These are phyloP conservation scores for Fallopia convolvulus DNA, from an alignment of 148 eudicot species.

Conservation along the genomic window DNA sequence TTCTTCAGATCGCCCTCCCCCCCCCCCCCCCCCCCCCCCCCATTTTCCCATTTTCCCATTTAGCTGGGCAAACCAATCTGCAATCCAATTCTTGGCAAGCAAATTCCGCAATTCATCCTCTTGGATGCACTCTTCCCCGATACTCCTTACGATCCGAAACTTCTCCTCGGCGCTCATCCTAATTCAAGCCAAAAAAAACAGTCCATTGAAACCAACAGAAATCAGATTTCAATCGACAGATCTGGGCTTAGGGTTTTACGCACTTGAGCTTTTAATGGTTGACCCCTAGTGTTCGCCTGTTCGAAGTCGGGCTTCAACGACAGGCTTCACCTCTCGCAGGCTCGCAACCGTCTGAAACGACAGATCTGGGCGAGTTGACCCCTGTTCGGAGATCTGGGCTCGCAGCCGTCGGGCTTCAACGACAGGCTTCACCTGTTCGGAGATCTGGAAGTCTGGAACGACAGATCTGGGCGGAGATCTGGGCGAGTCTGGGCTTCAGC, in stretches of 20 bases:
- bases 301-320: too few relatives aligned
- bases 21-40: too few relatives aligned
- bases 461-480: too few relatives aligned
- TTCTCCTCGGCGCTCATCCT: conserved; percentile 28
- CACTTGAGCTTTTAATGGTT: neutral
- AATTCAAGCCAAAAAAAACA: neutral
- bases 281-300: too few relatives aligned
- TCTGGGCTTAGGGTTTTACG: neutral
- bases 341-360: too few relatives aligned
- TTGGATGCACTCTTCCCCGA: conserved; percentile 42
- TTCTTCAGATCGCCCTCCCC: conserved; percentile 86
- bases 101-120: conserved; percentile 30
- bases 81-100: conserved; percentile 56
- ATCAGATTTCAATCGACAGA: neutral
- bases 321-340: too few relatives aligned
- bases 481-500: too few relatives aligned
- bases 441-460: too few relatives aligned
- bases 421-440: too few relatives aligned
- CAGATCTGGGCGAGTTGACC: too few relatives aligned
- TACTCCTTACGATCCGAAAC: conserved; percentile 22
- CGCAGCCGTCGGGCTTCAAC: too few relatives aligned
- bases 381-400: too few relatives aligned
- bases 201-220: neutral
- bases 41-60: conserved; percentile 97
- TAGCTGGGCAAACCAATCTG: conserved; percentile 89